A percentile compares a stretch with the other conserved stretches of the same genome.
Evolutionary conservation across 164 flowering plant genomes (phyloP).

Genomic region (Umbellularia californica): DNA sequence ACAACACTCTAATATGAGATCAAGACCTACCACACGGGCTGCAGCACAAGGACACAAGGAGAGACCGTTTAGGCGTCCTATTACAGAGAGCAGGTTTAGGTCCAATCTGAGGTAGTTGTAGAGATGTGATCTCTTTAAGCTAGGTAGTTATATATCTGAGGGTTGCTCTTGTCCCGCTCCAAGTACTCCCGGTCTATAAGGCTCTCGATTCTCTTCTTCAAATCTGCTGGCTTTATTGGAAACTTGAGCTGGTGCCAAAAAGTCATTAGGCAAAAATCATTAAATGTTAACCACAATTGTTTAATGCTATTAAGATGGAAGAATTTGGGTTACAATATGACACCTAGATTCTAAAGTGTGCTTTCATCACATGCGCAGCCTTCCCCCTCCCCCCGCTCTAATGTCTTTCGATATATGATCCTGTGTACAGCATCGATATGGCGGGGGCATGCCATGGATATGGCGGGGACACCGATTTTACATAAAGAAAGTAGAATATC

Average conservation of each 20-base stretch:
- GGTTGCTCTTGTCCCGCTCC: conserved; percentile 94
- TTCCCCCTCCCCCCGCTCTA: too few relatives aligned
- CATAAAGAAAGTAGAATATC: too few relatives aligned
- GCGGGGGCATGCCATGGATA: too few relatives aligned
- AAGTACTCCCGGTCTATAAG: conserved; percentile 93
- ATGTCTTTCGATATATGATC: too few relatives aligned
- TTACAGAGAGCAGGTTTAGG: background rate
- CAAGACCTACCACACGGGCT: background rate
- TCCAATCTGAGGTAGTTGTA: background rate
- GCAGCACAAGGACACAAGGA: conserved; percentile 1
- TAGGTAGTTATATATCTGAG: conserved; percentile 93
- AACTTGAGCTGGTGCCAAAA: conserved; percentile 71
- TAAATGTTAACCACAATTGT: too few relatives aligned
- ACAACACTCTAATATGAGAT: conserved; percentile 3
- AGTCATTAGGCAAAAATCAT: background rate
- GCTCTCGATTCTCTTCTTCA: conserved; percentile 97
- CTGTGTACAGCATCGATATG: too few relatives aligned
- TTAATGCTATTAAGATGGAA: too few relatives aligned
- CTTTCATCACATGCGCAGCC: too few relatives aligned
- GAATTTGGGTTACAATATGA: too few relatives aligned
- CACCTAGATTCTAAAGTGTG: too few relatives aligned
- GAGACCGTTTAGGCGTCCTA: background rate
- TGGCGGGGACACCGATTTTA: too few relatives aligned
- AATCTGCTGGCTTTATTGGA: conserved; percentile 91
- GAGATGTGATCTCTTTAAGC: conserved; percentile 33